Evolutionary conservation across 345 rosid species (phyloP), one percentile per base, ranked within the genome.

Genomic region (Arabidopsis suecica): DNA sequence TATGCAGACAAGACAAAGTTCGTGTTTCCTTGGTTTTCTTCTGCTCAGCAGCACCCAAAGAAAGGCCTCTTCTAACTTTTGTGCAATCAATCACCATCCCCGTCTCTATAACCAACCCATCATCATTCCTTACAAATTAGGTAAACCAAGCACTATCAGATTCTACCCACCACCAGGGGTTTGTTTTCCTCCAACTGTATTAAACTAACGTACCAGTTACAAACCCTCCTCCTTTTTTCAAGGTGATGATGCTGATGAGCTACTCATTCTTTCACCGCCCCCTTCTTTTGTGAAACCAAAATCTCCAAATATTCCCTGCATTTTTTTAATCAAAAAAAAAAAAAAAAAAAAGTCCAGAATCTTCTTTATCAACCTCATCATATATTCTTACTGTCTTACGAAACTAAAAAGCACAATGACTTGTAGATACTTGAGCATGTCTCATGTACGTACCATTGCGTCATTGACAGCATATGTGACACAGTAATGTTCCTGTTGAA

Each of bases 401-500:
- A 51, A 57, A 41, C 68, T 42, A 59, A 54, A 47, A 42, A 0
- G 63, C 36, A 68, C 3, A 45, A 55, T 38, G 13, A 40, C 6
- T 47, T 47, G 8, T 42, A 4, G 32, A 20, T 10, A 61, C 54
- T 75, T 42, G 42, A 37, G 63, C 72, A 58, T 23, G 58, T 20
- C 71, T 42, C 71, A 45, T 65, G 16, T 48, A 81, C 96, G 50
- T 90, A 90, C 96, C 98, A 87, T 83, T 54, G 86, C 78, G 72
- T 95, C 98, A 79, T 89, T 89, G 79, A 95, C 88, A 69, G 96
- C 98, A 79, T 79, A 84, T 38, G 93, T 81, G 61, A 92, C 96
- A 41, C 98, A 95, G 79, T 90, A 90, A 48, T 79, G 79, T 74
- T 79, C 82, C 82, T 75, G 73, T 61, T 25, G 61, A 36, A 67